Conservation (phyloP, 2,329 filamentous ascomycete species). For the Penicillium decumbens region DNA sequence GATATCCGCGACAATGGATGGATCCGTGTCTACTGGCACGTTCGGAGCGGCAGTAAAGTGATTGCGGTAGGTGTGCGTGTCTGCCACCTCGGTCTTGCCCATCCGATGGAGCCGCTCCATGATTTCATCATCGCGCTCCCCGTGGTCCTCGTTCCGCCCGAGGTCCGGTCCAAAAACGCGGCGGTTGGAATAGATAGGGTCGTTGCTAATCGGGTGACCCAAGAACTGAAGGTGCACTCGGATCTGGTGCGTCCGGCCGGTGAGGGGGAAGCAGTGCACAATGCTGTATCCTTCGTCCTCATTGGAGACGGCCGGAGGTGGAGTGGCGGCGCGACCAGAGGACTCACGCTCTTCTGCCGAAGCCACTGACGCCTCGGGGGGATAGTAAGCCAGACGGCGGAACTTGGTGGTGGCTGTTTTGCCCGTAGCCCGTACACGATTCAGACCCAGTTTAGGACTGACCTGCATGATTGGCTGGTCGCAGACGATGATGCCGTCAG, state of each 20-base stretch:
- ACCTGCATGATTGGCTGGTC: constrained; percentile 92
- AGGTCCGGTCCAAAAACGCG: constrained; percentile 82
- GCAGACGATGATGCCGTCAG: constrained; percentile 84
- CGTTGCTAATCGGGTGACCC: constrained; percentile 92
- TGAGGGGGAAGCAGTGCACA: constrained; percentile 87
- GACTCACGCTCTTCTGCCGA: constrained; percentile 18
- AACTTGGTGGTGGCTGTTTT: constrained; percentile 90
- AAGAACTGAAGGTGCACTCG: constrained; percentile 92
- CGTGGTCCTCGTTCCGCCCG: constrained; percentile 62
- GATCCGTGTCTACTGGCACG: constrained; percentile 36
- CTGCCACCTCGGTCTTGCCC: constrained; percentile 89
- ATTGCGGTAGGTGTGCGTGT: constrained; percentile 80
- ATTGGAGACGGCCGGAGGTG: constrained; percentile 35
- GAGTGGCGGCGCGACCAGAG: constrained; percentile 29
- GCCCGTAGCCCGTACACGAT: constrained; percentile 87
- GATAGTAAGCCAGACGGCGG: constrained; percentile 87
- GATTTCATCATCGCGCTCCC: constrained; percentile 80
- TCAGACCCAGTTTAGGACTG: constrained; percentile 89
- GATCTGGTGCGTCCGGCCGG: constrained; percentile 89
- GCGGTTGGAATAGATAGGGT: constrained; percentile 95
- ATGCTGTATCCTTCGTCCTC: constrained; percentile 77
- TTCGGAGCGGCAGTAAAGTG: constrained; percentile 39
- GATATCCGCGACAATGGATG: constrained; percentile 37
- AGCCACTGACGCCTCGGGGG: constrained; percentile 38
- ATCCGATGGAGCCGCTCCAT: constrained; percentile 79